These are phyloP conservation scores for Capronia epimyces DNA, from an alignment of 2,329 filamentous ascomycete genomes.

Conservation along the genomic window DNA sequence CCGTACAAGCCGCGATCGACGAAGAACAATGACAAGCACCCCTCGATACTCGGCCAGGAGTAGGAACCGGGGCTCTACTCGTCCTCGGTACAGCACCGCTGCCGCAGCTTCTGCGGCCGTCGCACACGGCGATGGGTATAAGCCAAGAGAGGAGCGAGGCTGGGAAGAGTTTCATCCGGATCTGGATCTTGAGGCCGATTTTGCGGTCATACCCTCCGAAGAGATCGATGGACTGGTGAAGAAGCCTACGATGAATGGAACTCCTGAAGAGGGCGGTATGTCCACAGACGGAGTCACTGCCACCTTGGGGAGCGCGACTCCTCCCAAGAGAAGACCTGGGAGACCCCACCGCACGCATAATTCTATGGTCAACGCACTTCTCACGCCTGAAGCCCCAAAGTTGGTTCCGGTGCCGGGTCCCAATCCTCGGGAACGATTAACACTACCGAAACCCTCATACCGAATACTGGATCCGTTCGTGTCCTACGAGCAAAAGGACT, in stretches of 20 bases:
- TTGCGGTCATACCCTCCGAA: constrained; percentile 73
- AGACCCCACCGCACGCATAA: constrained; percentile 60
- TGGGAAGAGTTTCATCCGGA: constrained; percentile 98
- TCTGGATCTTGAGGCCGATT: constrained; percentile 76
- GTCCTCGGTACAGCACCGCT: constrained; percentile 72
- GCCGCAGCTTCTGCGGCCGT: constrained; percentile 82
- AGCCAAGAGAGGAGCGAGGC: constrained; percentile 89
- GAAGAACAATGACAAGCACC: constrained; percentile 16
- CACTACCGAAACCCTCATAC: constrained; percentile 46
- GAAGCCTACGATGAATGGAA: constrained; percentile 28
- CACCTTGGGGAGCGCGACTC: constrained; percentile 77
- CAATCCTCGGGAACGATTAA: constrained; percentile 46
- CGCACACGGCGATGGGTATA: constrained; percentile 91
- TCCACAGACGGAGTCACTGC: constrained; percentile 62
- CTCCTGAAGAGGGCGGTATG: constrained; percentile 24
- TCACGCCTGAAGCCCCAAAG: constrained; percentile 54
- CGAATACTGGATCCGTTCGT: constrained; percentile 44
- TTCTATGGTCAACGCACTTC: constrained; percentile 56
- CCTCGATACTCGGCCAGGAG: constrained; percentile 26
- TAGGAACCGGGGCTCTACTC: constrained; percentile 28
- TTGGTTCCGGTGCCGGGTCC: constrained; percentile 45
- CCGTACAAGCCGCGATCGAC: constrained; percentile 37
- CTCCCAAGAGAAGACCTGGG: constrained; percentile 56
- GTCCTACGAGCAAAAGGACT: constrained; percentile 68
- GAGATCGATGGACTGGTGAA: constrained; percentile 72